Evolutionary conservation across 148 eudicot species (phyloP), one percentile per base, ranked within the genome.

Genomic region (Dianthus caryophyllus): DNA sequence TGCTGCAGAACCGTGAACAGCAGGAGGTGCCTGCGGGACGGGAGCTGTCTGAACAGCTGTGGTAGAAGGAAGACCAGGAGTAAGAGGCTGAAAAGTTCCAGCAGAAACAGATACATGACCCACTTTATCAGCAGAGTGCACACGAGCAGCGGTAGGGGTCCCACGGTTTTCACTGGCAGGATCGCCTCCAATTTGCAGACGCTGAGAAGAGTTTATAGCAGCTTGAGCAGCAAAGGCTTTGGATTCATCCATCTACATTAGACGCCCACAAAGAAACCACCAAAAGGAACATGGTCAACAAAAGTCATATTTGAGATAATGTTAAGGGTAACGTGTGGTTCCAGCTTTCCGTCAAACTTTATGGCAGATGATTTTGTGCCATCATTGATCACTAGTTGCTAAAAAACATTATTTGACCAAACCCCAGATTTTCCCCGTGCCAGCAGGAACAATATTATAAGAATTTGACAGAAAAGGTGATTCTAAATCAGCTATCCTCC

Each of bases 231-330:
- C 69, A 69, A 82, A 83, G 15, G 80, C 78, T 58, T 84, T 84
- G 33, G 96, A 69, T 65, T 86, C 88, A 72, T 83, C 96, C 90
- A 94, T 90, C 97, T 94, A 77, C 71, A 66, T 46, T 26, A 65
- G 13, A 17, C 5, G 60, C 22, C 13, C 65, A 62, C 36, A 63
- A 41, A 15, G 0, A 15, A 70, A 52, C 14, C 11, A 30, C 1
- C 65, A 33, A 64, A 25, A 33, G 56, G 2, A 12, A 29, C 16
- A 36, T 1, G 39, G 25, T 36, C 25, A 53, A 25, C 14, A 36
- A n/a, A 2, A 5, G 57, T 20, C 20, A 31, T 11, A 11, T 5
- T 43, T 39, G 30, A 24, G 29, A 52, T 38, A 21, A 22, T 52
- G 25, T 27, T 43, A 18, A 13, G 20, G 64, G 30, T 16, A 57